phyloP scores from a whole-genome alignment of 345 rosid species.

The Theobroma cacao region DNA sequence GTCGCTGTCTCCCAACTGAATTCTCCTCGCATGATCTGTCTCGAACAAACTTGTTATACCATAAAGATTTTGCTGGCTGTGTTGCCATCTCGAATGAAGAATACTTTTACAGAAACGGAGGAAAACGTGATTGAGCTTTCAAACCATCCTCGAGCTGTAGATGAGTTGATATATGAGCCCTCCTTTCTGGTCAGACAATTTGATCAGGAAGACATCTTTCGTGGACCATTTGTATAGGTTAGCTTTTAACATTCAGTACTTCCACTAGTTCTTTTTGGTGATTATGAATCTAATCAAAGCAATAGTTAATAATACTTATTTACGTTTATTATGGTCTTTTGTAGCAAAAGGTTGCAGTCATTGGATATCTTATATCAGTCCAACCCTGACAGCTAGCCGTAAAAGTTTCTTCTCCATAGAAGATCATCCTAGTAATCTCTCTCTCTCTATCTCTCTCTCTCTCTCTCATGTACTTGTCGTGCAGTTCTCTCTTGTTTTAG shows the following conservation, averaged over 20 bases:
- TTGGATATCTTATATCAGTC: neutral
- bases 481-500: constrained; percentile 1
- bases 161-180: constrained; percentile 16
- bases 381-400: neutral
- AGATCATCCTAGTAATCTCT: neutral
- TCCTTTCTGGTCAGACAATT: neutral
- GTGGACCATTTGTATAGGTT: constrained; percentile 21
- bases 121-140: constrained; percentile 1
- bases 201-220: constrained; percentile 16
- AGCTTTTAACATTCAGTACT: neutral
- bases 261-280: neutral
- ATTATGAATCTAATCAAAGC: neutral
- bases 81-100: constrained; percentile 11
- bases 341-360: neutral
- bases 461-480: neutral
- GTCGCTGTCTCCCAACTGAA: neutral
- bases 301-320: neutral
- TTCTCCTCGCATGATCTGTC: neutral
- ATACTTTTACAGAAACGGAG: neutral
- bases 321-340: neutral
- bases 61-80: neutral
- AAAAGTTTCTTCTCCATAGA: neutral
- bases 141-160: neutral
- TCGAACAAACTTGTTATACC: neutral
- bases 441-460: too few relatives aligned